Base-by-base conservation (phyloP, 2,329 filamentous ascomycete genomes). In the Xenoacremonium recifei region DNA sequence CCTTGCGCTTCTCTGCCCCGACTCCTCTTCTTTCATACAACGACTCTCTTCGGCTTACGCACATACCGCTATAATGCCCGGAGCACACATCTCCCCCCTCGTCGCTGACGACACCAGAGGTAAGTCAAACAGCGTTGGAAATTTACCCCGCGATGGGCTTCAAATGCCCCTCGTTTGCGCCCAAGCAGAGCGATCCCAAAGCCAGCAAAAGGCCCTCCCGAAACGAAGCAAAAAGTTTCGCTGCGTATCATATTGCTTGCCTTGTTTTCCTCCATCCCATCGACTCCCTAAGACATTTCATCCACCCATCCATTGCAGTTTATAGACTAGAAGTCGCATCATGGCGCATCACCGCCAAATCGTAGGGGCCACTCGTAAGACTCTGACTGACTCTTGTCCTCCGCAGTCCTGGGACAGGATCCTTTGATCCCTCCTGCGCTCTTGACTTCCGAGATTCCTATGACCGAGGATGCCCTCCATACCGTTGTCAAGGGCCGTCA, bases 401-500 rank as follows among this genome's bases (percentile, higher is more conserved):
- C 31, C 16, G n/a, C 45, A 96, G 92, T 96, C 69, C 75, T 95
- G 63, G 90, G 90, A 55, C 92, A 96, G 77, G 91, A 96, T 69
- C 89, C 92, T 61, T 75, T 97, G 63, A 93, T 96, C 65, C 85
- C 89, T 35, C 92, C 92, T 32, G 85, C 87, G 55, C 81, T 96
- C 55, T 85, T 97, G 60, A 82, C 89, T 64, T 82, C 84, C 48
- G 91, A 97, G 70, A 84, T 96, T 57, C 89, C 90, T 62, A 79
- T 83, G 65, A 74, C 80, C 61, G 64, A 76, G 58, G 57, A 70
- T 45, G 82, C 84, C 41, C 72, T 84, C 48, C 67, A 82, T 55
- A 87, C 86, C 5, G 84, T 91, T 29, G 68, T 89, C 55, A 80
- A 81, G 68, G 85, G 84, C 54, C 81, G 86, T 55, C 79, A 76